These are phyloP conservation scores for Kodamaea fungicola DNA, from an alignment of 1,139 yeast species.

Conservation along the genomic window DNA sequence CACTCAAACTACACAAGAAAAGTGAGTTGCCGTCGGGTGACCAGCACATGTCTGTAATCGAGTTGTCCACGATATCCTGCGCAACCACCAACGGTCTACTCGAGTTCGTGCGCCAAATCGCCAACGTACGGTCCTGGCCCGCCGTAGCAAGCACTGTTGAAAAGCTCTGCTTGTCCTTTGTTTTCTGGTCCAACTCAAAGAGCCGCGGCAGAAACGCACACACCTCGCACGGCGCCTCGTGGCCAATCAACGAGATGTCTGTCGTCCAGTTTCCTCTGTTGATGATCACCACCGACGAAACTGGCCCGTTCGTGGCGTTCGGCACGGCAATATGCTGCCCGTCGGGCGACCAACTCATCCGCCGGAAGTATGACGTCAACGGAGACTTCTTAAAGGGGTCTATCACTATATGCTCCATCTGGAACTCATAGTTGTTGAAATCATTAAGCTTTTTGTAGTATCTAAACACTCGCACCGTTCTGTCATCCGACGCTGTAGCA, in stretches of 20 bases:
- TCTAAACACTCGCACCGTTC: conserved; percentile 82
- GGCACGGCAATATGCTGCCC: conserved; percentile 96
- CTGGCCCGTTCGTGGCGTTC: conserved; percentile 96
- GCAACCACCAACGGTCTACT: conserved; percentile 65
- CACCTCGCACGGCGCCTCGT: conserved; percentile 95
- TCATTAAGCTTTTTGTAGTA: conserved; percentile 68
- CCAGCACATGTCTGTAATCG: conserved; percentile 77
- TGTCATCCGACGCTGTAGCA: conserved; percentile 94
- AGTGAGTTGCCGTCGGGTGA: conserved; percentile 71
- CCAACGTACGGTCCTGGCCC: conserved; percentile 73
- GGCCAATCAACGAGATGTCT: conserved; percentile 86
- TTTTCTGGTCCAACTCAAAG: conserved; percentile 24
- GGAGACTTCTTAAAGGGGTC: conserved; percentile 90
- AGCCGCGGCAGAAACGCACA: conserved; percentile 81
- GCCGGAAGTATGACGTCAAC: conserved; percentile 83
- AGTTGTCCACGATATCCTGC: conserved; percentile 54
- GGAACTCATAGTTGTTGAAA: conserved; percentile 70
- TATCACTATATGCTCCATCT: conserved; percentile 76
- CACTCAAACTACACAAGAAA: conserved; percentile 80
- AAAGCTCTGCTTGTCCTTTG: conserved; percentile 18
- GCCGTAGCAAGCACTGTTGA: conserved; percentile 69
- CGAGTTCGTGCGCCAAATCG: conserved; percentile 64
- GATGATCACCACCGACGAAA: conserved; percentile 81
- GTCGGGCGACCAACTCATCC: conserved; percentile 97
- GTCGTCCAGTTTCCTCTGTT: conserved; percentile 93